Conservation (phyloP, 257 asterid genomes). For the Jasminum sambac region DNA sequence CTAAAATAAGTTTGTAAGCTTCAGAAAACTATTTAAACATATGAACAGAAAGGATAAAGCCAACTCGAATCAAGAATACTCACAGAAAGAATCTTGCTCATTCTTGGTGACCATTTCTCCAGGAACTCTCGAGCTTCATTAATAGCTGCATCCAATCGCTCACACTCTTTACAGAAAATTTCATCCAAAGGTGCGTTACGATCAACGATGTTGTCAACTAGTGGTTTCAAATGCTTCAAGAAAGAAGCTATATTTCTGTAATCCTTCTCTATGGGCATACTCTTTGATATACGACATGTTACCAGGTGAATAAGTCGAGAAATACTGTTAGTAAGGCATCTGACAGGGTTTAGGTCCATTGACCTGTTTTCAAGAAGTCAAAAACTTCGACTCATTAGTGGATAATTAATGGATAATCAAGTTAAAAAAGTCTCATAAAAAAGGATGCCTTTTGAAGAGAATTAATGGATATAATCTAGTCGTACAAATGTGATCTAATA, state of each 20-base stretch:
- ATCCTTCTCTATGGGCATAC: constrained; percentile 68
- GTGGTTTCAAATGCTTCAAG: constrained; percentile 71
- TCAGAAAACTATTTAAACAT: neutral
- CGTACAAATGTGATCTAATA: neutral
- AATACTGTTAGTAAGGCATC: constrained; percentile 81
- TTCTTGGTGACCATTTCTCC: constrained; percentile 87
- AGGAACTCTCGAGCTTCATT: constrained; percentile 86
- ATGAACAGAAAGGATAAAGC: constrained; percentile 1
- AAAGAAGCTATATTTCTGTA: constrained; percentile 49
- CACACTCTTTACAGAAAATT: constrained; percentile 55
- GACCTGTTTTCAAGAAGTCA: constrained; percentile 44
- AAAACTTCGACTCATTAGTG: constrained; percentile 10
- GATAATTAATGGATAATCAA: neutral
- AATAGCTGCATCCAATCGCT: constrained; percentile 71
- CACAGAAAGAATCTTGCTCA: constrained; percentile 89
- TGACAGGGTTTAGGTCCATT: constrained; percentile 71
- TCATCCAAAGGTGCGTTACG: constrained; percentile 48
- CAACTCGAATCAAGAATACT: constrained; percentile 32
- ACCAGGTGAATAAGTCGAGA: constrained; percentile 90
- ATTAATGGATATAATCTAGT: neutral
- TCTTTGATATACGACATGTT: constrained; percentile 54
- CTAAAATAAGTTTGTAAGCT: no score
- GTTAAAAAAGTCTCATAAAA: neutral
- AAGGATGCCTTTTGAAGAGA: neutral
- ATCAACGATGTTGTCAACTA: constrained; percentile 59